Evolutionary conservation across 805 yeast species (phyloP).

Genomic region (Sugiyamaella smithiae): DNA sequence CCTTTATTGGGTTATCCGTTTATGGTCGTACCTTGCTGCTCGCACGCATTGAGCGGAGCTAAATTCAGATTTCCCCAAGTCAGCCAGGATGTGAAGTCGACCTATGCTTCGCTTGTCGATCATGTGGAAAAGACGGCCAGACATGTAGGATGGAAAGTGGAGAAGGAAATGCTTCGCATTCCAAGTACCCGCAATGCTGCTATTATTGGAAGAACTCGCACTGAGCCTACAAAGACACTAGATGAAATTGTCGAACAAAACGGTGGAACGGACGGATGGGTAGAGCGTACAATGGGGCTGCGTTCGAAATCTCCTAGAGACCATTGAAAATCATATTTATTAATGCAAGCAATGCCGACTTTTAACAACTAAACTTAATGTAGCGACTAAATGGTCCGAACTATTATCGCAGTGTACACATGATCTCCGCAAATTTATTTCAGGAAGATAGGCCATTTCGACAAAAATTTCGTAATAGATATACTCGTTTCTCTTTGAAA

Average conservation of each 20-base stretch:
- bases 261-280: conserved; percentile 93
- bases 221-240: conserved; percentile 34
- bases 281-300: conserved; percentile 70
- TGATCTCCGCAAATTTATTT: too few relatives aligned
- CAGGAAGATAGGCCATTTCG: too few relatives aligned
- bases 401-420: too few relatives aligned
- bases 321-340: conserved; percentile 43
- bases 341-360: too few relatives aligned
- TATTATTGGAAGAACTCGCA: conserved; percentile 60
- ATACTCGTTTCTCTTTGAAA: too few relatives aligned
- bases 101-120: conserved; percentile 83
- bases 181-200: conserved; percentile 96
- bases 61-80: conserved; percentile 55
- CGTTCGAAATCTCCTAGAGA: conserved; percentile 68
- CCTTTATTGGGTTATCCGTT: conserved; percentile 78
- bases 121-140: conserved; percentile 70
- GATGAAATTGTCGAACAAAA: conserved; percentile 65
- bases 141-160: conserved; percentile 77
- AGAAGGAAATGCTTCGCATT: conserved; percentile 83
- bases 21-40: conserved; percentile 92
- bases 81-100: conserved; percentile 45
- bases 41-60: conserved; percentile 80
- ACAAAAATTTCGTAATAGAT: too few relatives aligned
- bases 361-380: not conserved
- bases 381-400: too few relatives aligned